A percentile compares a stretch with the other conserved stretches of the same genome.
Evolutionary conservation across 179 eudicot species (phyloP).

Genomic region (Carnegiea gigantea): DNA sequence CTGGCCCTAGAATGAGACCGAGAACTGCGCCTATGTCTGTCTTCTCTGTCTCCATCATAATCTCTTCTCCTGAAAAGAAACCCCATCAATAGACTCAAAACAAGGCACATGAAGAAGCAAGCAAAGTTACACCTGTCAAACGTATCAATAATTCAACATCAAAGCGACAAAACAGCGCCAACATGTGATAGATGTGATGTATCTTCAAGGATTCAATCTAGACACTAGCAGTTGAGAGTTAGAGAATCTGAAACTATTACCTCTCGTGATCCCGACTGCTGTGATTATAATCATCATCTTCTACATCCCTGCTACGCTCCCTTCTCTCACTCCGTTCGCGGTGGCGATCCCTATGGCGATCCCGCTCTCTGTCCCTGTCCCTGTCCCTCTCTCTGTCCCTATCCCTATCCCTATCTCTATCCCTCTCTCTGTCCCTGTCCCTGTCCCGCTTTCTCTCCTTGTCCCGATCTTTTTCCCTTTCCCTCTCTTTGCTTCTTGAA

Average conservation of each 20-base stretch:
- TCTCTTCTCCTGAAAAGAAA: constrained; percentile 56
- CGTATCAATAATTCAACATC: neutral
- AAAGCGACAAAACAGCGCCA: neutral
- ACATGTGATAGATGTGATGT: neutral
- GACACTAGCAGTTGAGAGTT: neutral
- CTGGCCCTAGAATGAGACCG: constrained; percentile 68
- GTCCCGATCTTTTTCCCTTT: constrained; percentile 24
- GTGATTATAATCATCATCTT: constrained; percentile 57
- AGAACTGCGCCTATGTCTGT: constrained; percentile 60
- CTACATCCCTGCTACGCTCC: constrained; percentile 57
- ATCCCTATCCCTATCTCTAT: constrained; percentile 33
- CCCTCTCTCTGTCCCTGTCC: constrained; percentile 40
- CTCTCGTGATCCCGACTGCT: constrained; percentile 61
- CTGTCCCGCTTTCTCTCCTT: constrained; percentile 33
- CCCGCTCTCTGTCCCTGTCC: constrained; percentile 43
- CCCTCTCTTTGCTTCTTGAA: constrained; percentile 35
- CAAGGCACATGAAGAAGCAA: neutral
- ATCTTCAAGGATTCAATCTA: neutral
- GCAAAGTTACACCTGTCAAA: neutral
- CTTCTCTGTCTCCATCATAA: constrained; percentile 71
- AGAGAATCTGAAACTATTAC: constrained; percentile 25
- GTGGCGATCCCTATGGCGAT: constrained; percentile 56
- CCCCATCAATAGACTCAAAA: constrained; percentile 1
- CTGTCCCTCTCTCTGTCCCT: constrained; percentile 29
- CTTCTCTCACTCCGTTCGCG: constrained; percentile 51